Evolutionary conservation across 2,329 filamentous ascomycete genomes (phyloP).

Genomic region (Chaetomium sp.): DNA sequence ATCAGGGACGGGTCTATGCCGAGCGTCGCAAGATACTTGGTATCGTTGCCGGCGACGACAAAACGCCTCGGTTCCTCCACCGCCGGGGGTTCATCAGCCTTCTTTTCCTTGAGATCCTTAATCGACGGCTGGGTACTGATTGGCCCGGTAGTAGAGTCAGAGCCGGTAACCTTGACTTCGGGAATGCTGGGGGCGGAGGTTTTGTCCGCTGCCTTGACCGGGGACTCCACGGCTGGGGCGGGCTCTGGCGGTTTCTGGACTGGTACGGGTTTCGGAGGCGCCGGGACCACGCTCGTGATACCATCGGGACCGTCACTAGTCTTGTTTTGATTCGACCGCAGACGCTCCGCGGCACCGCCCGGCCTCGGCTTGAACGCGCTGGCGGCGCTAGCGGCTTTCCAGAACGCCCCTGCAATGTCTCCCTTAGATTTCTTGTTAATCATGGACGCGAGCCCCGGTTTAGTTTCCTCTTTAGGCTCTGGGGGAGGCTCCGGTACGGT

Average conservation of each 20-base stretch:
- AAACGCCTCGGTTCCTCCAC: constrained; percentile 58
- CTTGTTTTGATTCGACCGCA: constrained; percentile 63
- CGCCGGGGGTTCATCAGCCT: constrained; percentile 35
- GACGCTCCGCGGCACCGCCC: constrained; percentile 80
- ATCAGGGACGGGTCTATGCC: constrained; percentile 78
- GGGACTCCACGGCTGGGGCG: constrained; percentile 40
- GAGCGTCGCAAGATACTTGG: constrained; percentile 74
- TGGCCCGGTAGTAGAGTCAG: constrained; percentile 45
- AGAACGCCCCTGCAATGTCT: constrained; percentile 75
- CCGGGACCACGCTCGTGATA: constrained; percentile 84
- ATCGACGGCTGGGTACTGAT: constrained; percentile 45
- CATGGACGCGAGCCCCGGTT: constrained; percentile 89
- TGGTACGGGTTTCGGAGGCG: constrained; percentile 60
- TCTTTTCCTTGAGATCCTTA: constrained; percentile 41
- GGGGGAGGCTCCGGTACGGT: constrained; percentile 38
- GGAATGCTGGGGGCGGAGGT: constrained; percentile 48
- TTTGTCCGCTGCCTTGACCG: constrained; percentile 39
- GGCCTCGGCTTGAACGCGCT: constrained; percentile 80
- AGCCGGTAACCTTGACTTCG: constrained; percentile 60
- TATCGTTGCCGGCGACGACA: constrained; percentile 70
- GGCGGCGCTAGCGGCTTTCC: constrained; percentile 76
- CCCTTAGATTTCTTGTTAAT: constrained; percentile 74
- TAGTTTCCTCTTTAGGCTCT: constrained; percentile 47
- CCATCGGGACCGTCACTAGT: constrained; percentile 76
- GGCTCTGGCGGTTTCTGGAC: constrained; percentile 42